Percentiles rank a stretch among this genome's conserved stretches.
Conservation (phyloP, 805 yeast genomes). For the Kodamaea hsintzibuensis region DNA sequence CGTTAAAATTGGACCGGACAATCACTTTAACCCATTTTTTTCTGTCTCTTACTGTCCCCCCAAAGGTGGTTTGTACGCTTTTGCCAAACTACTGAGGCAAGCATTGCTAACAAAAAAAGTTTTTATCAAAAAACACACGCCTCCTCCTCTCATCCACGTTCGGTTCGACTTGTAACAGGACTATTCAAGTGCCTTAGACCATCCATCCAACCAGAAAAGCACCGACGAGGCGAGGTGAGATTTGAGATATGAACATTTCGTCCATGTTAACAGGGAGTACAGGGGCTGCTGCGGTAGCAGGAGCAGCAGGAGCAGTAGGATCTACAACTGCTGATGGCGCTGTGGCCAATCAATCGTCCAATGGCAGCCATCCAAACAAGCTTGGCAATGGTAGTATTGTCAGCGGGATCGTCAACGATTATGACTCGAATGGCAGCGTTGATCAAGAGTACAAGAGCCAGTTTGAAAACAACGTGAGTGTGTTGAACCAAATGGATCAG, state of each 20-base stretch:
- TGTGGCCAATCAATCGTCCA: neutral
- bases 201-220: neutral
- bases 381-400: conserved; percentile 3
- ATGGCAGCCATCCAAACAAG: neutral
- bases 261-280: conserved; percentile 30
- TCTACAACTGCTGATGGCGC: neutral
- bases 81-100: conserved; percentile 2
- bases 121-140: conserved; percentile 6
- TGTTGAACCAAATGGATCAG: conserved; percentile 16
- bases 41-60: neutral
- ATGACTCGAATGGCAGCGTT: neutral
- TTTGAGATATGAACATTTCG: conserved; percentile 31
- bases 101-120: conserved; percentile 8
- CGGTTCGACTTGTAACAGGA: neutral
- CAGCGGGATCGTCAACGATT: conserved; percentile 2
- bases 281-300: conserved; percentile 4
- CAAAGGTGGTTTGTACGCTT: conserved; percentile 2
- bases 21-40: conserved; percentile 1
- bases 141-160: neutral
- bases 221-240: neutral
- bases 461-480: conserved; percentile 15
- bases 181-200: neutral
- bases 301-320: neutral
- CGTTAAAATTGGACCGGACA: neutral
- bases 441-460: conserved; percentile 12